Evolutionary conservation across 2,329 filamentous ascomycete genomes (phyloP), one percentile per base, ranked within the genome.

Genomic region (Verticillium klebahnii): DNA sequence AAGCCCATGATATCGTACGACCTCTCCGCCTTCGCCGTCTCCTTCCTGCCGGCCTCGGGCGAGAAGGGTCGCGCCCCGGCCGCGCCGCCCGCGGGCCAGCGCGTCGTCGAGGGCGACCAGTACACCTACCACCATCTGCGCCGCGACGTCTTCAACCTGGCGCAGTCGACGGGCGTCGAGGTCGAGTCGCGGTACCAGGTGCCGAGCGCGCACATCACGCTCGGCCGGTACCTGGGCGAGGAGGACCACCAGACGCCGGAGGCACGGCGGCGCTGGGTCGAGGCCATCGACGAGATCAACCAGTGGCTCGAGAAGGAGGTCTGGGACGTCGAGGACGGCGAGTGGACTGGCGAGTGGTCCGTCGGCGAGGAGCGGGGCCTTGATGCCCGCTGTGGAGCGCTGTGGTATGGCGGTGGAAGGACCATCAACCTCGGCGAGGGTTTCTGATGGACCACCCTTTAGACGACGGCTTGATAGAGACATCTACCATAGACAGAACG

Each of bases 81-180:
- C 29, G 77, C 78, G 23, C 79, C 81, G 1, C 62, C 75, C 5
- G 68, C 67, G 14, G 67, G 70, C 54, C 45, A 52, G 19, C 45
- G 45, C 11, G 74, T 74, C 15, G 72, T 78, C 17, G 75, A 81
- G 45, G 82, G 85, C 19, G 90, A 95, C 67, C 70, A 67, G 1
- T 97, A 92, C 75, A 93, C 90, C 0, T 97, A 97, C 73, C 94
- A 97, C 72, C 94, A 98, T 74, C 85, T 98, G 9, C 87, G 94
- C 2, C 84, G 89, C 4, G 92, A 97, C 71, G 73, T 96, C 14
- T 95, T 89, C 72, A 79, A 83, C 57, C 77, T 86, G 31, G 84
- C 86, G 3, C 78, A 80, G 56, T 78, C 77, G 3, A 82, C 86
- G 0, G 91, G 90, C 1, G 79, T 94, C n/a, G 77, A 83, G 17